Conservation (phyloP, 139 green algal species). For the Astrephomene gubernaculifera region DNA sequence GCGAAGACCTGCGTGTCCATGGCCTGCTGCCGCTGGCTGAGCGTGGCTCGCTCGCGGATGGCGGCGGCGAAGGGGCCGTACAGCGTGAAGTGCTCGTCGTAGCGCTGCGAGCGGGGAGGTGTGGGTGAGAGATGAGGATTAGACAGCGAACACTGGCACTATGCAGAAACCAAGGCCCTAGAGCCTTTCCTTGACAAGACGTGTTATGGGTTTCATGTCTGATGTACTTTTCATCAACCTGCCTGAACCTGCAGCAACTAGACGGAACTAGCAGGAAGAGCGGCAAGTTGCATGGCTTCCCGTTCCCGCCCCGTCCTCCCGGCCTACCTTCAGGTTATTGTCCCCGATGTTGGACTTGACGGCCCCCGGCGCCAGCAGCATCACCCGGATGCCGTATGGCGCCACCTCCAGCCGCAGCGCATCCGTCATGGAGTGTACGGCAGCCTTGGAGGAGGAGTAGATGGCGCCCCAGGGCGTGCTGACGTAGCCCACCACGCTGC, state of each 20-base stretch:
- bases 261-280: too few species aligned
- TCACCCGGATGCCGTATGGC: conserved; percentile 53
- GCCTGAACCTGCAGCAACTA: too few species aligned
- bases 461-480: conserved; percentile 39
- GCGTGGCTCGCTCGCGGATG: neutral
- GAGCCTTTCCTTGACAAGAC: too few species aligned
- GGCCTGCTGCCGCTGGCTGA: conserved; percentile 10
- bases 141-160: too few species aligned
- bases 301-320: too few species aligned
- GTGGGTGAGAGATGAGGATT: neutral
- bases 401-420: conserved; percentile 51
- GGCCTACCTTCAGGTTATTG: conserved; percentile 40
- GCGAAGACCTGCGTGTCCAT: conserved; percentile 40
- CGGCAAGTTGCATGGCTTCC: too few species aligned
- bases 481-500: conserved; percentile 41
- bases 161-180: too few species aligned
- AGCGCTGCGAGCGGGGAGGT: neutral
- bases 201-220: too few species aligned
- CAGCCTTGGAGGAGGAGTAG: conserved; percentile 57
- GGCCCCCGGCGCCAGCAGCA: conserved; percentile 53
- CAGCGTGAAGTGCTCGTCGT: neutral
- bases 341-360: conserved; percentile 41
- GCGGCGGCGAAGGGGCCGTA: conserved; percentile 10
- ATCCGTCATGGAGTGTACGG: conserved; percentile 58
- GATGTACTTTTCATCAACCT: too few species aligned